Evolutionary conservation across 352 stramenopile species (phyloP).

Genomic region (Pythium dissimile): DNA sequence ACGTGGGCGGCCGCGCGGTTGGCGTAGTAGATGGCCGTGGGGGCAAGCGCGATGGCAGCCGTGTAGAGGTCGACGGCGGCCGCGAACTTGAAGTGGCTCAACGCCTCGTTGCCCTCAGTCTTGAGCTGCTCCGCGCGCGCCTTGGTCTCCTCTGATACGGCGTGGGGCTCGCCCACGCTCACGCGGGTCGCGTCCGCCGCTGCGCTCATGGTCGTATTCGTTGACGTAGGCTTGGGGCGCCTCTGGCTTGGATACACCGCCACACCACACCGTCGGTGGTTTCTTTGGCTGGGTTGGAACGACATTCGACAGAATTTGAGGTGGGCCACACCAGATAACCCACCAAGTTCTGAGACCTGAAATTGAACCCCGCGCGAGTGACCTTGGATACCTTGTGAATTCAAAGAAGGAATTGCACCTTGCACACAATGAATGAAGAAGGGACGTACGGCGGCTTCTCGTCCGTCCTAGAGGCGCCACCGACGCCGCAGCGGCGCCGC

Average conservation of each 20-base stretch:
- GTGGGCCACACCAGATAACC: slow-evolving; percentile 20
- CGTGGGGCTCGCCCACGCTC: slow-evolving; percentile 47
- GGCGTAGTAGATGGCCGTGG: slow-evolving; percentile 91
- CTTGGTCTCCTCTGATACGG: slow-evolving; percentile 60
- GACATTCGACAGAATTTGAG: slow-evolving; percentile 27
- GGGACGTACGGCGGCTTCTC: slow-evolving; percentile 3
- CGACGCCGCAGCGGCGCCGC: slow-evolving; percentile 25
- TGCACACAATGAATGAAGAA: background rate
- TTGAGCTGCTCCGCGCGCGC: slow-evolving; percentile 77
- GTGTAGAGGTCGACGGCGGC: slow-evolving; percentile 88
- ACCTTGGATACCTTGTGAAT: no score
- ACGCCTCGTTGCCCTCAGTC: slow-evolving; percentile 76
- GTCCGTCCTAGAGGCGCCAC: slow-evolving; percentile 14
- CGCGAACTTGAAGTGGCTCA: slow-evolving; percentile 79
- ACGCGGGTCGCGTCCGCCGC: slow-evolving; percentile 28
- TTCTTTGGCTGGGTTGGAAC: background rate
- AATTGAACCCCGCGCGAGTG: slow-evolving; percentile 12
- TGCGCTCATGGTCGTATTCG: slow-evolving; percentile 9
- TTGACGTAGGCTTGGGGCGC: no score
- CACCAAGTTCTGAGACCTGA: no score
- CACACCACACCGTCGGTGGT: no score
- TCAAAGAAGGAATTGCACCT: slow-evolving; percentile 19
- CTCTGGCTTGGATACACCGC: no score
- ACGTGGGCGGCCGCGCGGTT: slow-evolving; percentile 97
- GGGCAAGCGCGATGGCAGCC: slow-evolving; percentile 81